A percentile compares a stretch with the other conserved stretches of the same genome.
Conservation (phyloP, 495 filamentous ascomycete species). For the Neurospora terricola region DNA sequence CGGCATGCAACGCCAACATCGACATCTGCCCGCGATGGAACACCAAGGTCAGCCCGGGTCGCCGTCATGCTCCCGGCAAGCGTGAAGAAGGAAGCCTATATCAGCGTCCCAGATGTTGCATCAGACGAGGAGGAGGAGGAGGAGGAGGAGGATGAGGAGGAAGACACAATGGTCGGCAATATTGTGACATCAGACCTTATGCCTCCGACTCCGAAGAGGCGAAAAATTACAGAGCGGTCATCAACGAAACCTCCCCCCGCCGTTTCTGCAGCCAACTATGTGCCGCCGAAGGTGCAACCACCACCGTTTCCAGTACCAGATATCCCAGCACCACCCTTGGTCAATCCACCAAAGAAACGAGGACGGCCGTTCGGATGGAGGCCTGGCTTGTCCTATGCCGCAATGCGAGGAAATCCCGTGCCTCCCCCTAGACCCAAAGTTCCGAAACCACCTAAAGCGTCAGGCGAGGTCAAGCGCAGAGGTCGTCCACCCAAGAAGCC, state of each 20-base stretch:
- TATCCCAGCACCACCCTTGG: not conserved
- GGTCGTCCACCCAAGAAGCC: conserved; percentile 14
- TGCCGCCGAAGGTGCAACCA: not conserved
- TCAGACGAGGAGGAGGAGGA: not conserved
- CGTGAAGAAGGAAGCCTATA: not conserved
- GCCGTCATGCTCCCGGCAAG: conserved; percentile 5
- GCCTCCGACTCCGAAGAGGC: not conserved
- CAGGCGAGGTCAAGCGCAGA: conserved; percentile 10
- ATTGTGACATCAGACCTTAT: conserved; percentile 7
- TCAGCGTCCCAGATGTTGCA: not conserved
- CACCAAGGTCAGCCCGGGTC: conserved; percentile 1
- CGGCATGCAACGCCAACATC: not conserved
- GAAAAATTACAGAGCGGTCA: not conserved
- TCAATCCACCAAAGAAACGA: conserved; percentile 14
- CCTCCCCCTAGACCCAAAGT: conserved; percentile 1
- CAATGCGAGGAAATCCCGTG: not conserved
- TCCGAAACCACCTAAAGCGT: conserved; percentile 10
- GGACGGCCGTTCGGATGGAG: conserved; percentile 23
- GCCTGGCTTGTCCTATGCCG: conserved; percentile 12
- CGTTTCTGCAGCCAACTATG: not conserved
- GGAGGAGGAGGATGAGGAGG: not conserved
- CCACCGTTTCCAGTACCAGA: not conserved
- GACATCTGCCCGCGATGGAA: not conserved
- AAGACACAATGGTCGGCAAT: not conserved
- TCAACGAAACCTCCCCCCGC: not conserved